These are phyloP conservation scores for Globisporangium megalacanthum DNA, from an alignment of 352 stramenopile species.

Conservation along the genomic window DNA sequence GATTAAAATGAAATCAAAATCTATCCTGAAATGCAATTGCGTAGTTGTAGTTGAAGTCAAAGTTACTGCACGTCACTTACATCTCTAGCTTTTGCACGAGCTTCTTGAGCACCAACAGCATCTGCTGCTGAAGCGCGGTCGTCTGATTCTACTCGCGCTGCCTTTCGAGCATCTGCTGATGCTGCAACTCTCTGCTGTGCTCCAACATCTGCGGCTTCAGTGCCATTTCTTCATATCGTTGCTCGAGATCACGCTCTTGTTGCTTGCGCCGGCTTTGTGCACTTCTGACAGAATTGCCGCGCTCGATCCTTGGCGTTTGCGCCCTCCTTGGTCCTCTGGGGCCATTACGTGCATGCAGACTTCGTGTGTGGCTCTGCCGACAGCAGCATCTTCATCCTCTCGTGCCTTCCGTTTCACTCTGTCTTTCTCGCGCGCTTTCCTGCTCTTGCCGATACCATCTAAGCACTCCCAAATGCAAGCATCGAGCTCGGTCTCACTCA, in stretches of 20 bases:
- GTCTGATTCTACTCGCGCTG: neutral
- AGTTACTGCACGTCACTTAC: neutral
- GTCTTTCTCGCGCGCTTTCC: neutral
- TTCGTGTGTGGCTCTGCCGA: neutral
- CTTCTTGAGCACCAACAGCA: neutral
- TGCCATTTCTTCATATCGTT: neutral
- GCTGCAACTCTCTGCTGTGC: neutral
- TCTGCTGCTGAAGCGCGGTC: neutral
- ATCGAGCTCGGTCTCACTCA: no score
- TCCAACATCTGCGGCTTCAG: neutral
- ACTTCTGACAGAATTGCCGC: neutral
- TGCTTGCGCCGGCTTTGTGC: neutral
- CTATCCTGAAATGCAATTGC: no score
- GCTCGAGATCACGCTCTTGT: neutral
- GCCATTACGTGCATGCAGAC: neutral
- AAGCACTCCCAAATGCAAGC: neutral
- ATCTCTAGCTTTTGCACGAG: neutral
- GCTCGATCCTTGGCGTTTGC: neutral
- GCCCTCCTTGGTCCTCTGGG: neutral
- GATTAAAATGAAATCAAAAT: no score
- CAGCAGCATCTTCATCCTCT: neutral
- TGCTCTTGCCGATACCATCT: neutral
- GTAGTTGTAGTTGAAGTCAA: neutral
- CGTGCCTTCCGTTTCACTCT: neutral
- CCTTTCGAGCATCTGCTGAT: neutral